A percentile compares a stretch with the other conserved stretches of the same genome.
phyloP scores from a whole-genome alignment of 2,329 filamentous ascomycete genomes.

The Akanthomyces uredinophilus region DNA sequence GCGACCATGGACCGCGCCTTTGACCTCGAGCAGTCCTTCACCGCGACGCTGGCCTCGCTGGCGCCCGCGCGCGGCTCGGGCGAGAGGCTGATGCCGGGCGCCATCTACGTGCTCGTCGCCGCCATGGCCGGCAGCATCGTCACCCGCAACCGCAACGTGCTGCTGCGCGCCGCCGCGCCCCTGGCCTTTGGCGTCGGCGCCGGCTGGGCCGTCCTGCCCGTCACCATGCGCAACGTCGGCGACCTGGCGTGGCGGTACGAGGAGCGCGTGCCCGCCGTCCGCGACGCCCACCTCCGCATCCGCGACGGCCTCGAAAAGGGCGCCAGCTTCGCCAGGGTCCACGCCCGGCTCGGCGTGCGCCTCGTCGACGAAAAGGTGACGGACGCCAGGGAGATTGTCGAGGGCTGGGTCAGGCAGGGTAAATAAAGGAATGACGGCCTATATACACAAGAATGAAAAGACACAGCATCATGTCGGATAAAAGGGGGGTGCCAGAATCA shows the following conservation, averaged over 20 bases:
- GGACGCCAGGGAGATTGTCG: constrained; percentile 68
- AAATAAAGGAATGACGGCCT: constrained; percentile 47
- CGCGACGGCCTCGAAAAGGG: constrained; percentile 65
- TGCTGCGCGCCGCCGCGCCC: constrained; percentile 73
- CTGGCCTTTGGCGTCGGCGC: constrained; percentile 75
- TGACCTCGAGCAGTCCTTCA: constrained; percentile 82
- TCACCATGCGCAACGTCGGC: constrained; percentile 85
- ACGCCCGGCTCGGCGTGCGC: constrained; percentile 63
- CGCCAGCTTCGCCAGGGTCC: constrained; percentile 67
- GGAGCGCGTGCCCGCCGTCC: constrained; percentile 76
- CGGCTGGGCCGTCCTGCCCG: constrained; percentile 77
- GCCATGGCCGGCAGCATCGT: constrained; percentile 94
- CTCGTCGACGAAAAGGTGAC: constrained; percentile 79
- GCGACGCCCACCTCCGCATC: constrained; percentile 71
- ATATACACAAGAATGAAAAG: background rate
- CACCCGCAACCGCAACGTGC: constrained; percentile 77
- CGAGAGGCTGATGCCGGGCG: constrained; percentile 84
- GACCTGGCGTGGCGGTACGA: constrained; percentile 90
- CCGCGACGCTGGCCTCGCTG: constrained; percentile 79
- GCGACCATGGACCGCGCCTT: constrained; percentile 73
- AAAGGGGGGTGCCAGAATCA: background rate
- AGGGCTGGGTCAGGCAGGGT: constrained; percentile 89
- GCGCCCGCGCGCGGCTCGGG: constrained; percentile 80
- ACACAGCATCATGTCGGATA: constrained; percentile 1
- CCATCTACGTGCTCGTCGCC: constrained; percentile 87